Base-by-base conservation (phyloP, 306 rosid species). In the Trifolium dubium region DNA sequence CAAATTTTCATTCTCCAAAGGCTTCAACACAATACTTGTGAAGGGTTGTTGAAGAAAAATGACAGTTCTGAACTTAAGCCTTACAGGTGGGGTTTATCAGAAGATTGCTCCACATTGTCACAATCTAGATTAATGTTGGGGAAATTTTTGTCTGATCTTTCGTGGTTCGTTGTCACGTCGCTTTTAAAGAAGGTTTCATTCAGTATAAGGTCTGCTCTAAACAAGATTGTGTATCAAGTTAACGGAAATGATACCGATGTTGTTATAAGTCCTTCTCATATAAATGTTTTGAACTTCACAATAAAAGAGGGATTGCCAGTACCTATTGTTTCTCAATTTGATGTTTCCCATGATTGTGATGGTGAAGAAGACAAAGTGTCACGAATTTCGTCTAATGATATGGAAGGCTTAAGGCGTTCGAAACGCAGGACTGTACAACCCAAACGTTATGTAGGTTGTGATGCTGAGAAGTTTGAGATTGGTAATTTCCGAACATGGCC, bases 401-500 rank as follows among this genome's bases (percentile, higher is more conserved):
- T 67, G 67, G 69, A 55, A 49, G 89, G 76, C 28, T 69, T 93
- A 67, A 74, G 98, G 8, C 98, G 98, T 47, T 93, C 98, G 54
- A 88, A 88, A 64, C 96, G 98, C 9, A 83, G 89, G 49, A 81
- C 76, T 64, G 59, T 85, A 4, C 92, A 85, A 40, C 97, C 98
- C 14, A 89, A 91, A 40, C 93, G 96, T 10, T 93, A 89, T 73
- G 61, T 86, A 67, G 98, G 88, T 30, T 85, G 79, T 53, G 85
- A 74, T 60, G 72, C 66, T 10, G 54, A 81, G 8, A 88, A 83
- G 82, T 68, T 80, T 14, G 88, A 83, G 37, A 81, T 89, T 80
- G 94, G 95, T 53, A 64, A 18, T 65, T 50, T 82, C 23, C 82
- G 89, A 69, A 79, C 75, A 31, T 73, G 85, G 79, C 86, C 87